phyloP scores from a whole-genome alignment of 176 grass and related monocot species.

The Chloris gayana region DNA sequence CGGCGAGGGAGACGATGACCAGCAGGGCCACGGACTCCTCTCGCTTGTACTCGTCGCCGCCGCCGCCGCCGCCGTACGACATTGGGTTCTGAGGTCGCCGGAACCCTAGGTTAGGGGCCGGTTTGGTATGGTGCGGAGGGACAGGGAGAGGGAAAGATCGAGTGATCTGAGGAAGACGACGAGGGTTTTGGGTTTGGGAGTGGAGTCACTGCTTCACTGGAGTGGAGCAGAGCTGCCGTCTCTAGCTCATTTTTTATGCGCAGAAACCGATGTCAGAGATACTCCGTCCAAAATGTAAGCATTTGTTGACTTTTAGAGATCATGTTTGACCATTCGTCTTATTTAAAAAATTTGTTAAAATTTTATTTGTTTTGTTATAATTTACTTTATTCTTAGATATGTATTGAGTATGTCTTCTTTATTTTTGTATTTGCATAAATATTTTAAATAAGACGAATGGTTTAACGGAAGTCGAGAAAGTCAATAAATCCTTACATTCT shows the following conservation, averaged over 20 bases:
- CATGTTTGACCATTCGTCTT: too few relatives aligned
- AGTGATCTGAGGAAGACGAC: slow-evolving; percentile 34
- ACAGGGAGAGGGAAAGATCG: background rate
- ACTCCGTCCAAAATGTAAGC: too few relatives aligned
- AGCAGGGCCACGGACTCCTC: slow-evolving; percentile 76
- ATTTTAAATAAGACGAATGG: too few relatives aligned
- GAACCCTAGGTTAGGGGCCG: slow-evolving; percentile 48
- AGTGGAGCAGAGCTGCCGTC: background rate
- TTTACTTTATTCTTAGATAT: too few relatives aligned
- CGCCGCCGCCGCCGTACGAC: slow-evolving; percentile 32
- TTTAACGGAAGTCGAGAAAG: too few relatives aligned
- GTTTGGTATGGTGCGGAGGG: background rate
- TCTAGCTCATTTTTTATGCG: slow-evolving; percentile 16
- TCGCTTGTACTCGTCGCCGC: slow-evolving; percentile 62
- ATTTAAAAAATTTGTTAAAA: too few relatives aligned
- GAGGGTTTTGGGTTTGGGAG: slow-evolving; percentile 41
- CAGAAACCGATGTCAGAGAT: slow-evolving; percentile 31
- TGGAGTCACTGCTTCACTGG: background rate
- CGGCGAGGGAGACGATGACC: slow-evolving; percentile 87
- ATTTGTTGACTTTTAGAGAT: too few relatives aligned
- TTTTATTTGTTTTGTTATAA: too few relatives aligned
- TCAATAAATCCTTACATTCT: too few relatives aligned
- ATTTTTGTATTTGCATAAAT: too few relatives aligned
- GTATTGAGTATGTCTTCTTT: too few relatives aligned
- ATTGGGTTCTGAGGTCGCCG: slow-evolving; percentile 29